These are phyloP conservation scores for Hyphopichia wangnamkhiaoensis DNA, from an alignment of 1,139 yeast genomes.

Conservation along the genomic window DNA sequence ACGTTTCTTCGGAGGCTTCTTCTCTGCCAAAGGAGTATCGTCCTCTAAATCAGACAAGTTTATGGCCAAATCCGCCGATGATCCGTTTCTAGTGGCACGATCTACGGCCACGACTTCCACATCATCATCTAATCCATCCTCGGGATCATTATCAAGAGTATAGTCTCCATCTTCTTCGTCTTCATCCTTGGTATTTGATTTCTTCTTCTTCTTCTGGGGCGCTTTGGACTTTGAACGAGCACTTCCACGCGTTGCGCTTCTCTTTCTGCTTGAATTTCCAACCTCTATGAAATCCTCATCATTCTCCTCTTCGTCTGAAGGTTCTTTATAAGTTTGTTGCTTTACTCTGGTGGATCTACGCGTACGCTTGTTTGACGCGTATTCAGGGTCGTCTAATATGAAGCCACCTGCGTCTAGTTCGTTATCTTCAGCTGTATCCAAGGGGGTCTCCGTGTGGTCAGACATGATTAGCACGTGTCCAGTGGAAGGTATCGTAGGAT, in stretches of 20 bases:
- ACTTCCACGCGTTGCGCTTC: constrained; percentile 14
- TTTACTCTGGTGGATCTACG: constrained; percentile 19
- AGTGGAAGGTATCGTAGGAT: no score
- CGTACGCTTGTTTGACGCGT: constrained; percentile 17
- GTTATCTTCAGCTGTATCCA: neutral
- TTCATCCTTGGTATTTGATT: constrained; percentile 12
- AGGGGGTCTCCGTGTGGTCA: constrained; percentile 5
- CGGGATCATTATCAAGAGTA: constrained; percentile 14
- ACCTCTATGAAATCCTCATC: constrained; percentile 17
- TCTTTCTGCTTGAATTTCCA: constrained; percentile 13
- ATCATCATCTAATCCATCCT: constrained; percentile 23
- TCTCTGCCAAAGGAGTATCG: constrained; percentile 26
- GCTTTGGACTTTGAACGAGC: constrained; percentile 10
- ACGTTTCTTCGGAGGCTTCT: constrained; percentile 13
- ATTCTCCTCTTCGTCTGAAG: constrained; percentile 20
- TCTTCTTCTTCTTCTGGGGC: constrained; percentile 10
- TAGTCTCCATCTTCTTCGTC: constrained; percentile 23
- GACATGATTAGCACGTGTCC: constrained; percentile 3
- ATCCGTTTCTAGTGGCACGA: constrained; percentile 17
- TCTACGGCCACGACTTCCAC: constrained; percentile 25
- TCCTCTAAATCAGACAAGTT: constrained; percentile 28
- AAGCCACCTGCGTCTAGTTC: constrained; percentile 43
- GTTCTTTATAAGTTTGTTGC: constrained; percentile 23
- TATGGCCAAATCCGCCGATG: constrained; percentile 23
- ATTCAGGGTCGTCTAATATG: constrained; percentile 37